These are phyloP conservation scores for Aspergillus diversus DNA, from an alignment of 495 filamentous ascomycete species.

Conservation along the genomic window DNA sequence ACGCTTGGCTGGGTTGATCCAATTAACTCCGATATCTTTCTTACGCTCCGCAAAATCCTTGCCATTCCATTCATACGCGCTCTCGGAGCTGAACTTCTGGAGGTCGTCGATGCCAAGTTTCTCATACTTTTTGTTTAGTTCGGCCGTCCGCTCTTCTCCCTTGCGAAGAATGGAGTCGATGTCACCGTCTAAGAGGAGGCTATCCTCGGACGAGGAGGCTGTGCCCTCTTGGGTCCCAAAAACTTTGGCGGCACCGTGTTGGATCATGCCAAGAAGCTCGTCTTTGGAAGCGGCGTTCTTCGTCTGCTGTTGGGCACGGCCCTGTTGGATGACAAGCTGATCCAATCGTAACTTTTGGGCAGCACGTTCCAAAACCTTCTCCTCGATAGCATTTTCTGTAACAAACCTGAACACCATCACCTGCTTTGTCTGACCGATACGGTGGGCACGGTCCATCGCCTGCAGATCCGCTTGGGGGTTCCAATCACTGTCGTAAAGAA, in stretches of 20 bases:
- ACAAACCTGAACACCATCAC: conserved; percentile 95
- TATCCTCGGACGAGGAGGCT: conserved; percentile 56
- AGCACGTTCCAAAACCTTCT: conserved; percentile 96
- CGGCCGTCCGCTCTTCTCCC: conserved; percentile 85
- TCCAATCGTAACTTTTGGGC: conserved; percentile 97
- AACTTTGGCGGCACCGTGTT: conserved; percentile 94
- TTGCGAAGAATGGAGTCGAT: conserved; percentile 85
- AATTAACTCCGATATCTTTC: conserved; percentile 92
- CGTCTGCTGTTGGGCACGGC: conserved; percentile 86
- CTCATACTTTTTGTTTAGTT: conserved; percentile 91
- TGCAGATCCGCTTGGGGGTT: conserved; percentile 98
- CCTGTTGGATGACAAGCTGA: conserved; percentile 99
- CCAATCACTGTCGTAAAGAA: conserved; percentile 99
- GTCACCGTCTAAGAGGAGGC: conserved; percentile 78
- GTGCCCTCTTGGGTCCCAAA: conserved; percentile 71
- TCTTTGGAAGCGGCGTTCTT: conserved; percentile 93
- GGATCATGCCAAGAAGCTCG: conserved; percentile 96
- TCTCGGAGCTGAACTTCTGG: conserved; percentile 97
- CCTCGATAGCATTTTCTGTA: conserved; percentile 97
- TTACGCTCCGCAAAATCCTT: conserved; percentile 88
- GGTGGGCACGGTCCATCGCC: conserved; percentile 97
- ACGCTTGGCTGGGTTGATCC: conserved; percentile 99
- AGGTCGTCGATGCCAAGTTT: conserved; percentile 98
- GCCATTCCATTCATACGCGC: conserved; percentile 98
- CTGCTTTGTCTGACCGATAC: conserved; percentile 98